Conservation (phyloP, 306 rosid species). For the Hippophae rhamnoides region DNA sequence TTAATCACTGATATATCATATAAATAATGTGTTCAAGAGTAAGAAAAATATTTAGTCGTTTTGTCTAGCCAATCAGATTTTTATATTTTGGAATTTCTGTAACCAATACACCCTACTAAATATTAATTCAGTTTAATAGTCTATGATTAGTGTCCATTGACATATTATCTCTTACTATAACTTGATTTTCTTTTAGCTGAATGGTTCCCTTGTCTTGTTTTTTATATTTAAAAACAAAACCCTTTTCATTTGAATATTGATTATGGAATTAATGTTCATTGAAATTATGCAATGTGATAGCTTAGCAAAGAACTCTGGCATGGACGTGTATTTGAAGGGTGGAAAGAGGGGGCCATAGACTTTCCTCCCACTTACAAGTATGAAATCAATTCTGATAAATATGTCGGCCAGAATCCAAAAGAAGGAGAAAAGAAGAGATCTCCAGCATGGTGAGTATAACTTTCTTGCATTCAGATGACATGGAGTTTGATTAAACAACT, state of each 20-base stretch:
- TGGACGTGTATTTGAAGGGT: constrained; percentile 83
- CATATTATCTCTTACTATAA: too few species aligned
- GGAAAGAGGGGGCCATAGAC: constrained; percentile 75
- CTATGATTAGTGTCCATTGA: too few species aligned
- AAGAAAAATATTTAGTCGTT: neutral
- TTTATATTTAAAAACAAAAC: neutral
- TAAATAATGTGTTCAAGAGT: too few species aligned
- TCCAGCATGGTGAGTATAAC: constrained; percentile 79
- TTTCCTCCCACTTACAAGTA: constrained; percentile 96
- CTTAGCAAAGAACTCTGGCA: constrained; percentile 55
- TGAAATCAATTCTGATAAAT: constrained; percentile 60
- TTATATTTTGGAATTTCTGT: too few species aligned
- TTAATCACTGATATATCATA: too few species aligned
- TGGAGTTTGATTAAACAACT: too few species aligned
- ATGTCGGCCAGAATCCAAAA: constrained; percentile 62
- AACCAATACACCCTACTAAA: too few species aligned
- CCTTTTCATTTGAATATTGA: neutral
- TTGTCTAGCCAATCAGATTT: too few species aligned
- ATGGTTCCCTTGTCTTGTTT: too few species aligned
- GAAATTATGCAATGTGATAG: constrained; percentile 29
- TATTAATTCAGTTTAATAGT: too few species aligned
- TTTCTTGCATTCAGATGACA: neutral
- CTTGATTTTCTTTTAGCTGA: too few species aligned
- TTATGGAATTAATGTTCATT: constrained; percentile 5
- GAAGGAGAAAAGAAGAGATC: constrained; percentile 89